phyloP scores from a whole-genome alignment of 257 asterid genomes.

The Gentiana straminea region DNA sequence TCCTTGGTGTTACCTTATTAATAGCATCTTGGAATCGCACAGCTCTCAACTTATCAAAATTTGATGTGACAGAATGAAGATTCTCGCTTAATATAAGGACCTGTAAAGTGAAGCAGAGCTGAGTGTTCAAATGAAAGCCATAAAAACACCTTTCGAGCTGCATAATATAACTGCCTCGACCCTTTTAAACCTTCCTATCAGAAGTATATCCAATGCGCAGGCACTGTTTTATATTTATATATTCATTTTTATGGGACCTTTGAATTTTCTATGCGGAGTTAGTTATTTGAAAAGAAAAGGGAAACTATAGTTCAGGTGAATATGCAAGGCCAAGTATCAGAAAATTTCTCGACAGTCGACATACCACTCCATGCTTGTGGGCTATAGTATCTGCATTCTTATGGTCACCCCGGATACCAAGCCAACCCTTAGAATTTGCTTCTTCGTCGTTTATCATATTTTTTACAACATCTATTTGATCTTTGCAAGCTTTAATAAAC shows the following conservation, averaged over 20 bases:
- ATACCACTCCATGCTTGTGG: conserved; percentile 95
- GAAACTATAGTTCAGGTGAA: not conserved
- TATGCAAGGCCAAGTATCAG: conserved; percentile 3
- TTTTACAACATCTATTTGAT: conserved; percentile 79
- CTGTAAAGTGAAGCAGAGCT: conserved; percentile 26
- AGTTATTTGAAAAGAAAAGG: not conserved
- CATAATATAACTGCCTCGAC: not conserved
- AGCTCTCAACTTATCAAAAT: conserved; percentile 87
- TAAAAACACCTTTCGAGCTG: not conserved
- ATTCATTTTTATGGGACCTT: no score
- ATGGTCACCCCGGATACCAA: conserved; percentile 49
- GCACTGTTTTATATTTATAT: no score
- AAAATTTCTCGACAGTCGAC: not conserved
- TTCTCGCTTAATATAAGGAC: conserved; percentile 84
- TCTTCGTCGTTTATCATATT: conserved; percentile 61
- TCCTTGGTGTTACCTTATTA: conserved; percentile 71
- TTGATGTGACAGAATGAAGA: conserved; percentile 78
- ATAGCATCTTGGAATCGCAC: conserved; percentile 90
- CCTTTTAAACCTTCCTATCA: no score
- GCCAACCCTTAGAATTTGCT: conserved; percentile 83
- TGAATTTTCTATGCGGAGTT: no score
- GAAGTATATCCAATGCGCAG: no score
- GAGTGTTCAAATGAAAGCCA: not conserved
- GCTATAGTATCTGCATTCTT: conserved; percentile 73
- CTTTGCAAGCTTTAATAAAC: conserved; percentile 86